Percentiles rank a stretch among this genome's conserved stretches.
These are phyloP conservation scores for Boletales sp. DNA, from an alignment of 768 basidiomycete species.

Conservation along the genomic window DNA sequence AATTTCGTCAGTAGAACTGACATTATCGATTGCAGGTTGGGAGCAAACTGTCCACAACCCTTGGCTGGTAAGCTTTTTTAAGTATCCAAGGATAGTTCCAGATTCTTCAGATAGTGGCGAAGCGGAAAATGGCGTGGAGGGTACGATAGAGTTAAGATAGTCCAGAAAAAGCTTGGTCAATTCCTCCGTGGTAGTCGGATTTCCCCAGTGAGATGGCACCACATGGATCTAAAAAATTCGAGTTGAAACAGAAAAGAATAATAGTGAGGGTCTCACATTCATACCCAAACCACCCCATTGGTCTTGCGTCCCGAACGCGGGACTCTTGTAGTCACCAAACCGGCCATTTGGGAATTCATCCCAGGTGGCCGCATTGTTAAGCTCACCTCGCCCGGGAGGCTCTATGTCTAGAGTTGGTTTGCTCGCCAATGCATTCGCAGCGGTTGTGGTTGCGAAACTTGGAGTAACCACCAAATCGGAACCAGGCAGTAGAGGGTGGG, in stretches of 20 bases:
- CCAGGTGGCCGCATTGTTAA: constrained; percentile 78
- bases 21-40: constrained; percentile 89
- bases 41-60: constrained; percentile 98
- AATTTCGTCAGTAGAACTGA: constrained; percentile 64
- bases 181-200: constrained; percentile 56
- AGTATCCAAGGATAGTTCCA: constrained; percentile 67
- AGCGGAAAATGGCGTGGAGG: constrained; percentile 86
- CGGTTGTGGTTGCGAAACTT: constrained; percentile 58
- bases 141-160: constrained; percentile 70
- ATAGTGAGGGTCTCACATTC: constrained; percentile 38
- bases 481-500: constrained; percentile 24
- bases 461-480: constrained; percentile 57
- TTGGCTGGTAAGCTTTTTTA: constrained; percentile 69
- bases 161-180: constrained; percentile 76
- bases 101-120: constrained; percentile 82
- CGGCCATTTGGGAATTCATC: constrained; percentile 98
- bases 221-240: constrained; percentile 47
- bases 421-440: constrained; percentile 51
- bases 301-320: constrained; percentile 83
- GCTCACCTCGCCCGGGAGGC: constrained; percentile 61
- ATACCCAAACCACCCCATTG: constrained; percentile 72
- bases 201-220: constrained; percentile 71
- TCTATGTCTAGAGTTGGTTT: constrained; percentile 51
- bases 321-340: constrained; percentile 96
- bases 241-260: neutral